A percentile compares a stretch with the other conserved stretches of the same genome.
Conservation (phyloP, 768 basidiomycete species). For the Lentinula sp. region DNA sequence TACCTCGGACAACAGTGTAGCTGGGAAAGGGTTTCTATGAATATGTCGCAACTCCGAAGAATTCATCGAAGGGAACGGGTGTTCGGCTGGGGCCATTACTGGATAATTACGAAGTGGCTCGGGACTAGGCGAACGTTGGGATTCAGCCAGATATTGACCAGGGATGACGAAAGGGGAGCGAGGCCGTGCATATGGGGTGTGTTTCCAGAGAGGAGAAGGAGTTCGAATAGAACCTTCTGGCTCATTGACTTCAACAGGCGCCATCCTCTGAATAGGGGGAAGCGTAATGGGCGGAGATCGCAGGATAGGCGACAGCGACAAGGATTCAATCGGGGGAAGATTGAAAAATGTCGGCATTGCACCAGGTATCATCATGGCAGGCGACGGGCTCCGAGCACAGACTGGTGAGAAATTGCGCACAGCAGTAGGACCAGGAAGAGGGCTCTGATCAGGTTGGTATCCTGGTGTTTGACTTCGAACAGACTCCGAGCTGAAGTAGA, state of each 20-base stretch:
- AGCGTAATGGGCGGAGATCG: background rate
- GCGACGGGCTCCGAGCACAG: constrained; percentile 4
- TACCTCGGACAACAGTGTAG: background rate
- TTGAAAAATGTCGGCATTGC: constrained; percentile 9
- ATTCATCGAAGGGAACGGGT: background rate
- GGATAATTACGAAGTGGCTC: background rate
- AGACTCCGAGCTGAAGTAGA: constrained; percentile 14
- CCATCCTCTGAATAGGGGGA: background rate
- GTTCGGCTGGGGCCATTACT: background rate
- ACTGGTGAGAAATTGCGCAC: background rate
- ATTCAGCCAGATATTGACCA: background rate
- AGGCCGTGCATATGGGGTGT: background rate
- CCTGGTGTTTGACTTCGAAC: background rate
- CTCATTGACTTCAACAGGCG: background rate
- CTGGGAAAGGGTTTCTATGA: background rate
- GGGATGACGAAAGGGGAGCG: constrained; percentile 1
- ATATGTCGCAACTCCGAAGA: background rate
- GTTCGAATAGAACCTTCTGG: background rate
- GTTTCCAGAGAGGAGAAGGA: constrained; percentile 5
- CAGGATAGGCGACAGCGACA: constrained; percentile 5
- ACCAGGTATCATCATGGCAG: constrained; percentile 15
- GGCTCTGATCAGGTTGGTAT: background rate
- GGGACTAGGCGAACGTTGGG: background rate
- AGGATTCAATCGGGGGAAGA: constrained; percentile 1
- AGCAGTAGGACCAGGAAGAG: background rate